Base-by-base conservation (phyloP, 176 grass and related monocot genomes). In the Guadua angustifolia region DNA sequence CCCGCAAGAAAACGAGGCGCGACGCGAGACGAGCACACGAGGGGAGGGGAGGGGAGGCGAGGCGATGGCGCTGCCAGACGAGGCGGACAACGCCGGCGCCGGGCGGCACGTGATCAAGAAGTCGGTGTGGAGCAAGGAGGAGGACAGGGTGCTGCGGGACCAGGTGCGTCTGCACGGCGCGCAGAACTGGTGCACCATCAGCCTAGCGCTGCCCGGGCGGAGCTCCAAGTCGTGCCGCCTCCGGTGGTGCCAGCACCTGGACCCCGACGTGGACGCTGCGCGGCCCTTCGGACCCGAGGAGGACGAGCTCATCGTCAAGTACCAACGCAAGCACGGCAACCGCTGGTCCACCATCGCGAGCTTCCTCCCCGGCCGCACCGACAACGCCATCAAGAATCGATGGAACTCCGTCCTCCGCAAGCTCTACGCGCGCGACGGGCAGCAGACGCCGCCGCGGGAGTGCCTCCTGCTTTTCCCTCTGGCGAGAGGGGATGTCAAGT, bases 381-480 rank as follows among this genome's bases (percentile, higher is more conserved):
- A 97, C 78, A 97, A 97, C 69, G 88, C 94, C 62, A 62, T 97
- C 83, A 97, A 97, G 83, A 97, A 97, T 63, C 92, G 91, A 73
- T 97, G 91, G 94, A 88, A 97, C 77, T 94, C 94, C 53, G 87
- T 90, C 62, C 94, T 97, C 44, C 59, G 81, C 71, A 81, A 92
- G 78, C 49, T 6, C 19, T 66, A 18, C n/a, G 84, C 45, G 1
- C 10, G 52, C 12, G 35, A 1, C 24, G 16, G n/a, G 46, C 50
- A 33, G 3, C 61, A 6, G 29, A 6, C 12, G 21, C 18, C 68
- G 39, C 38, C 65, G 46, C 70, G 70, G 13, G 25, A 29, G 17
- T 74, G 70, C 69, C 55, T 78, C 32, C 7, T 13, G 53, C 84
- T 83, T 53, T 67, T 87, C 2, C 68, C 53, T 47, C 40, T 79